Evolutionary conservation across 2,329 filamentous ascomycete species (phyloP).

Genomic region (Fusarium acutatum): DNA sequence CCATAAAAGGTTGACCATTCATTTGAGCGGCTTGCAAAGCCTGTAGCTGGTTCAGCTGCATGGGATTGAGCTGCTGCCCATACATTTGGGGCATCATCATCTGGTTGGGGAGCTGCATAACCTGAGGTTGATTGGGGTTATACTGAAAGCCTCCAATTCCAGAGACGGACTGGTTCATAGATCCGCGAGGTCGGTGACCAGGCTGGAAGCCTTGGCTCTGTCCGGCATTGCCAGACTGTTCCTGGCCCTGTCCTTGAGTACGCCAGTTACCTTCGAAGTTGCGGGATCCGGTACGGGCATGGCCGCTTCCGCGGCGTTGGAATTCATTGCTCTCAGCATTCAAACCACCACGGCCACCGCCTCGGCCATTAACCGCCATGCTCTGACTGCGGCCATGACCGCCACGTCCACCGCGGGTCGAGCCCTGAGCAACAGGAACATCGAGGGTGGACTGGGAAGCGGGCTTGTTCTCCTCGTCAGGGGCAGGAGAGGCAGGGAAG

Average conservation of each 20-base stretch:
- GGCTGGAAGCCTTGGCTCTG: slow-evolving; percentile 84
- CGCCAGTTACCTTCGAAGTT: slow-evolving; percentile 99
- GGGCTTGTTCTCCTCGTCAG: slow-evolving; percentile 58
- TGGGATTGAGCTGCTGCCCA: slow-evolving; percentile 84
- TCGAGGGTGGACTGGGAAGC: slow-evolving; percentile 45
- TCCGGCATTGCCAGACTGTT: slow-evolving; percentile 56
- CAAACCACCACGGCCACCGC: slow-evolving; percentile 76
- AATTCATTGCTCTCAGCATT: slow-evolving; percentile 65
- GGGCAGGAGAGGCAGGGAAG: slow-evolving; percentile 77
- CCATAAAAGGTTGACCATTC: slow-evolving; percentile 77
- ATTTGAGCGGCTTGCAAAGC: slow-evolving; percentile 90
- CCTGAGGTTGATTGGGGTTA: slow-evolving; percentile 78
- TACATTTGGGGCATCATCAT: slow-evolving; percentile 90
- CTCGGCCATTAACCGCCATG: slow-evolving; percentile 80
- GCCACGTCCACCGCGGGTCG: slow-evolving; percentile 64
- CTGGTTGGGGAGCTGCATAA: slow-evolving; percentile 86
- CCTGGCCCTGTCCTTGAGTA: slow-evolving; percentile 75
- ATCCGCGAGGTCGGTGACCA: slow-evolving; percentile 85
- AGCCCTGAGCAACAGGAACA: slow-evolving; percentile 50
- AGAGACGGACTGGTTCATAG: slow-evolving; percentile 86
- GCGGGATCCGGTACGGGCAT: slow-evolving; percentile 83
- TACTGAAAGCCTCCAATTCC: slow-evolving; percentile 90
- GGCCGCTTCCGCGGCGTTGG: slow-evolving; percentile 80
- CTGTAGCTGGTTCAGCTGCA: slow-evolving; percentile 90
- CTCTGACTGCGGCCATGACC: slow-evolving; percentile 85